phyloP scores from a whole-genome alignment of 2,329 filamentous ascomycete genomes.

The Microsporum canis region DNA sequence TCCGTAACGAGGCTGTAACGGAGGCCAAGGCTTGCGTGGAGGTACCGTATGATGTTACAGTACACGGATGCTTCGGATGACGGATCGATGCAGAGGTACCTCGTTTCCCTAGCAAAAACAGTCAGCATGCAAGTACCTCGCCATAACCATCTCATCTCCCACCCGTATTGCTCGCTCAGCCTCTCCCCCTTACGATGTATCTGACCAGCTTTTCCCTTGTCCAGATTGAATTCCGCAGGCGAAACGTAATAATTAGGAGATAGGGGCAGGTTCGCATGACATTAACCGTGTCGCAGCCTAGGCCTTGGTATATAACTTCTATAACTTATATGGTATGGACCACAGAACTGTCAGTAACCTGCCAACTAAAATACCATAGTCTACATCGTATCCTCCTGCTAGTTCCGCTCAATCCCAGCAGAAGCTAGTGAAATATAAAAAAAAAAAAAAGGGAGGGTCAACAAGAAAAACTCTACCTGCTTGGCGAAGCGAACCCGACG shows the following conservation, averaged over 20 bases:
- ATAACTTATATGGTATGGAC: too few species aligned
- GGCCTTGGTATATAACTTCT: too few species aligned
- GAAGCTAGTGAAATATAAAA: background rate
- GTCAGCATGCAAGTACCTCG: background rate
- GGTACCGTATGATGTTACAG: background rate
- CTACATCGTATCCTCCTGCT: background rate
- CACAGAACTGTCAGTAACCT: too few species aligned
- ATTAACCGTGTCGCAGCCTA: too few species aligned
- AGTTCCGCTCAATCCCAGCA: background rate
- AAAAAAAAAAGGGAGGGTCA: background rate
- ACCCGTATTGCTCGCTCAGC: background rate
- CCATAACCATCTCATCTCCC: background rate
- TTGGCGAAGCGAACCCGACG: background rate
- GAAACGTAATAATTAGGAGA: too few species aligned
- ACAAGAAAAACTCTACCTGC: background rate
- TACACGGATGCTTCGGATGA: background rate
- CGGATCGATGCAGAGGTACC: background rate
- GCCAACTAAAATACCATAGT: background rate
- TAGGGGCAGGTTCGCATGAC: too few species aligned
- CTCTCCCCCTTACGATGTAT: background rate
- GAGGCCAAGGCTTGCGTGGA: background rate
- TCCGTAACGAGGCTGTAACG: background rate
- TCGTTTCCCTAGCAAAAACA: background rate
- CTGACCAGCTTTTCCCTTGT: too few species aligned
- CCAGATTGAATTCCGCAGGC: too few species aligned